Percentiles rank a stretch among this genome's conserved stretches.
Conservation (phyloP, 129 eudicot species). For the Tagetes erecta region DNA sequence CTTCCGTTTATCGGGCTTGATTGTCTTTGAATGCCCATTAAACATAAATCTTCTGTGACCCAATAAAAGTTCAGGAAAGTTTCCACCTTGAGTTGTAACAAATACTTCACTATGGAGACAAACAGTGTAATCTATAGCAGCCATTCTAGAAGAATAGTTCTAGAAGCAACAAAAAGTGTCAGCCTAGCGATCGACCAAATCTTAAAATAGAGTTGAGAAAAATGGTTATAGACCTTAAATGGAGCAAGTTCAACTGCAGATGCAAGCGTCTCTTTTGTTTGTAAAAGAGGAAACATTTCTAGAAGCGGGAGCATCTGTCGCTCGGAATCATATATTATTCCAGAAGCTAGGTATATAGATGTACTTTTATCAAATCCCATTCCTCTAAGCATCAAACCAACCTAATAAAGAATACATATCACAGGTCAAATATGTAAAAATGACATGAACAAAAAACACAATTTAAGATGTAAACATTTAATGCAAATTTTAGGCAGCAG, state of each 20-base stretch:
- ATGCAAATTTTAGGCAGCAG: too few relatives aligned
- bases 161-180: constrained; percentile 42
- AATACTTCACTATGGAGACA: constrained; percentile 98
- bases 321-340: constrained; percentile 85
- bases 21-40: constrained; percentile 95
- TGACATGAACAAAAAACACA: not conserved
- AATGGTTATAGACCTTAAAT: constrained; percentile 50
- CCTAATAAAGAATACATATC: constrained; percentile 41
- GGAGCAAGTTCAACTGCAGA: constrained; percentile 82
- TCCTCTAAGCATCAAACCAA: constrained; percentile 96
- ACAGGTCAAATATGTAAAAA: not conserved
- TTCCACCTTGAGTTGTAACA: constrained; percentile 99
- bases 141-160: constrained; percentile 98
- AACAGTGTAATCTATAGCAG: constrained; percentile 96
- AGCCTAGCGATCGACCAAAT: not conserved
- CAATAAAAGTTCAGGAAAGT: constrained; percentile 89
- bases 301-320: constrained; percentile 86
- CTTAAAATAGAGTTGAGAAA: not conserved
- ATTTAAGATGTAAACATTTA: not conserved
- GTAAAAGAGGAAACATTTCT: constrained; percentile 96
- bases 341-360: constrained; percentile 84
- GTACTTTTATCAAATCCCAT: constrained; percentile 93
- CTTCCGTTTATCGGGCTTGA: constrained; percentile 92
- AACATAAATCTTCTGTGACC: constrained; percentile 91
- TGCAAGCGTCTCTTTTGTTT: constrained; percentile 84